Evolutionary conservation across 768 basidiomycete species (phyloP), one percentile per base, ranked within the genome.

Genomic region (Rhizopogon sp.): DNA sequence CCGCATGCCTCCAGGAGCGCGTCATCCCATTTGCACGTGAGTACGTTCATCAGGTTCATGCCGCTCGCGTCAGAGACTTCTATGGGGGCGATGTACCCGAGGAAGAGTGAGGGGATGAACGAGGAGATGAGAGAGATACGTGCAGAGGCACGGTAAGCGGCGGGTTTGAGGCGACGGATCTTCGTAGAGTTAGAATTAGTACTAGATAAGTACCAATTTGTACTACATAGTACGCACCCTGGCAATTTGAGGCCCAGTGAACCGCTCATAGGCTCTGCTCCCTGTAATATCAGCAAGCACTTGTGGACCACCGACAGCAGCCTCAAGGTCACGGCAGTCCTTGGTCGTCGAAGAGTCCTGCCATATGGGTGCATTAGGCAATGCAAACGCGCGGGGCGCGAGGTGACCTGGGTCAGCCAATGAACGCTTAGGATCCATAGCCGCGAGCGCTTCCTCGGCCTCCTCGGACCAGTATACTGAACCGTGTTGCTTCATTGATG

Each of bases 1-100:
- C 88, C 90, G 58, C 84, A 87, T 3, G 82, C 78, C 20, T 83
- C 74, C 9, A 93, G 72, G 41, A 93, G 72, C 40, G 71, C 62
- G 55, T 84, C 79, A 56, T 89, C 80, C 91, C 91, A 94, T 67
- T 82, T 82, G 66, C 81, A 80, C 1, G 82, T 79, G 31, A 85
- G 70, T 50, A 93, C 81, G 58, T 90, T 75, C 87, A 90, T 93
- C 29, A 93, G 72, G 65, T 93, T 93, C 90, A 91, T 93, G 0
- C 93, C 93, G 64, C 88, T 91, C 2, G 90, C 90, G 68, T 94
- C 93, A 25, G 85, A 84, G n/a, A 87, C 82, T 61, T 95, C 93
- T 51, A 92, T 85, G 0, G 90, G 88, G 9, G 87, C 87, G 59
- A 93, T 79, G 47, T 72, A 70, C 3, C 90, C 88, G 46, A 92